These are phyloP conservation scores for Neodidymelliopsis sp. DNA, from an alignment of 2,329 filamentous ascomycete species.

Conservation along the genomic window DNA sequence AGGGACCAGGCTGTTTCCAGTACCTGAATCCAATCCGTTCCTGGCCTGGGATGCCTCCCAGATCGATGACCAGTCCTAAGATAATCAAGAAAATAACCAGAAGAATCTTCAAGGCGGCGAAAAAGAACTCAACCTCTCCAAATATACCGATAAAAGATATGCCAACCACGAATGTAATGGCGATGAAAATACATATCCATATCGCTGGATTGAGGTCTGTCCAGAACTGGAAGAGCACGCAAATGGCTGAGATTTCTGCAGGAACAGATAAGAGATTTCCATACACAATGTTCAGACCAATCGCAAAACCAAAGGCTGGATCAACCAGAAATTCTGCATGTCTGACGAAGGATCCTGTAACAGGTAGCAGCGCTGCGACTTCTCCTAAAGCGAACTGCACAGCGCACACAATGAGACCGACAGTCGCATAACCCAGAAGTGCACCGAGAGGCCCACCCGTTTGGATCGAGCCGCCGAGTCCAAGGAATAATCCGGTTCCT, in stretches of 20 bases:
- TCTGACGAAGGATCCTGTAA: constrained; percentile 60
- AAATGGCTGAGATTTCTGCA: constrained; percentile 38
- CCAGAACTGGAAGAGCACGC: constrained; percentile 38
- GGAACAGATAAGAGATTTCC: constrained; percentile 58
- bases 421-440: constrained; percentile 60
- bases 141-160: constrained; percentile 39
- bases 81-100: constrained; percentile 40
- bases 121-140: constrained; percentile 58
- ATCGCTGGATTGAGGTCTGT: constrained; percentile 43
- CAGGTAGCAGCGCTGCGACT: constrained; percentile 59
- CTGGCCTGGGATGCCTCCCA: constrained; percentile 37
- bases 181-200: constrained; percentile 45
- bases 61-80: constrained; percentile 37
- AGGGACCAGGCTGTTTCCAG: constrained; percentile 70
- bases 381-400: constrained; percentile 62
- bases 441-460: constrained; percentile 61
- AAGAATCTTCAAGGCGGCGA: constrained; percentile 57
- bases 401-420: constrained; percentile 59
- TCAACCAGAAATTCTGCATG: constrained; percentile 61
- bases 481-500: constrained; percentile 62
- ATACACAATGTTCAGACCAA: constrained; percentile 65
- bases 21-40: constrained; percentile 66
- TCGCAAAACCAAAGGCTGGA: constrained; percentile 53
- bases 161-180: constrained; percentile 42
- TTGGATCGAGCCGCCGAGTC: constrained; percentile 61